phyloP scores from a whole-genome alignment of 306 rosid species.

The Prunus mongolica region DNA sequence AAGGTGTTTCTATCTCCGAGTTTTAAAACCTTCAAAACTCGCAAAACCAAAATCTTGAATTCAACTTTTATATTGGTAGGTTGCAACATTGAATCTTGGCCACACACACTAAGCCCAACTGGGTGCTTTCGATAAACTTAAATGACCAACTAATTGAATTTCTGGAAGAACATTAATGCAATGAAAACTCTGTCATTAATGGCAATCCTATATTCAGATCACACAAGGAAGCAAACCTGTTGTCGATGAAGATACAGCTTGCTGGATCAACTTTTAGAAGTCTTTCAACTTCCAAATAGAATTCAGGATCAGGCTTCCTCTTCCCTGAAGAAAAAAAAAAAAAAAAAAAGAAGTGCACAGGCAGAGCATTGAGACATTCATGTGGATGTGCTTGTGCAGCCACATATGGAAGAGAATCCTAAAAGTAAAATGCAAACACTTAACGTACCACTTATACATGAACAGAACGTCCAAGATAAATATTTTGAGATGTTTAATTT shows the following conservation, averaged over 20 bases:
- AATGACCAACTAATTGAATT: background rate
- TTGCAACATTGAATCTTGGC: background rate
- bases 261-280: slow-evolving; percentile 67
- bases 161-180: background rate
- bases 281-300: slow-evolving; percentile 57
- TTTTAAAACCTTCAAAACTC: too few species aligned
- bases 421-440: background rate
- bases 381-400: background rate
- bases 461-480: slow-evolving; percentile 94
- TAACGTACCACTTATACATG: slow-evolving; percentile 53
- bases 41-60: background rate
- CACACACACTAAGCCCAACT: background rate
- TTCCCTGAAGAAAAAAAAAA: slow-evolving; percentile 48
- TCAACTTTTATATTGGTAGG: background rate
- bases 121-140: background rate
- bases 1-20: too few species aligned
- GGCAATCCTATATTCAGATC: background rate
- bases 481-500: slow-evolving; percentile 68
- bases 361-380: background rate
- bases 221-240: slow-evolving; percentile 51
- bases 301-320: slow-evolving; percentile 88
- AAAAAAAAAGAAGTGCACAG: background rate
- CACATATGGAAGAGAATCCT: background rate
- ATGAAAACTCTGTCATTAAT: background rate
- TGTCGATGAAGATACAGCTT: slow-evolving; percentile 74